A percentile compares a stretch with the other conserved stretches of the same genome.
Evolutionary conservation across 805 yeast species (phyloP).

Genomic region (Kuraishia molischiana): DNA sequence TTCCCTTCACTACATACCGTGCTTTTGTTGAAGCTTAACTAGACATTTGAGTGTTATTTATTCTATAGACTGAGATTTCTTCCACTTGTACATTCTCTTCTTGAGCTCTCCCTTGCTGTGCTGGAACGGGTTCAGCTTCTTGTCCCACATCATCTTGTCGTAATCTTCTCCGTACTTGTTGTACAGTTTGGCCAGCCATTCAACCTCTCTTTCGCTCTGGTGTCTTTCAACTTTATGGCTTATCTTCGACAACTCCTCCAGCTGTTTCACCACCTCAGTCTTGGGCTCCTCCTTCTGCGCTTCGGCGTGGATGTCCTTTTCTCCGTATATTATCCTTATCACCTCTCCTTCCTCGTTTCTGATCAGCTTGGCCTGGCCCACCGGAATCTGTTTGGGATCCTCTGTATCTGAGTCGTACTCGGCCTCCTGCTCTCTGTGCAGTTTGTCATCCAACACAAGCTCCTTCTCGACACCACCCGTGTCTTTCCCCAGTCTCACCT

Average conservation of each 20-base stretch:
- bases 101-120: slow-evolving; percentile 78
- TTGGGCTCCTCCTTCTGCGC: slow-evolving; percentile 21
- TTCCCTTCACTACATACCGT: slow-evolving; percentile 68
- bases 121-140: slow-evolving; percentile 72
- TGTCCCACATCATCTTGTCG: slow-evolving; percentile 87
- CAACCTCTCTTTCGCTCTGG: slow-evolving; percentile 64
- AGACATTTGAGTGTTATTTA: slow-evolving; percentile 1
- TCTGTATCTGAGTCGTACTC: slow-evolving; percentile 26
- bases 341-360: slow-evolving; percentile 66
- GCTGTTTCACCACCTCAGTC: slow-evolving; percentile 56
- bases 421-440: slow-evolving; percentile 24
- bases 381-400: slow-evolving; percentile 55
- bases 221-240: slow-evolving; percentile 23
- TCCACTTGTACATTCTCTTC: slow-evolving; percentile 66
- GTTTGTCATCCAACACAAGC: slow-evolving; percentile 20
- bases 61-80: slow-evolving; percentile 20
- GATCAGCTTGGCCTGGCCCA: slow-evolving; percentile 70
- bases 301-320: slow-evolving; percentile 29
- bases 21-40: slow-evolving; percentile 72
- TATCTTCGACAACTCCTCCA: slow-evolving; percentile 50
- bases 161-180: slow-evolving; percentile 83
- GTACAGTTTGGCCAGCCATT: slow-evolving; percentile 56
- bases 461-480: slow-evolving; percentile 78
- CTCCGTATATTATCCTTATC: slow-evolving; percentile 59
- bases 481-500: slow-evolving; percentile 50